Evolutionary conservation across 139 green algal genomes (phyloP).

Genomic region (Closterium sp.): DNA sequence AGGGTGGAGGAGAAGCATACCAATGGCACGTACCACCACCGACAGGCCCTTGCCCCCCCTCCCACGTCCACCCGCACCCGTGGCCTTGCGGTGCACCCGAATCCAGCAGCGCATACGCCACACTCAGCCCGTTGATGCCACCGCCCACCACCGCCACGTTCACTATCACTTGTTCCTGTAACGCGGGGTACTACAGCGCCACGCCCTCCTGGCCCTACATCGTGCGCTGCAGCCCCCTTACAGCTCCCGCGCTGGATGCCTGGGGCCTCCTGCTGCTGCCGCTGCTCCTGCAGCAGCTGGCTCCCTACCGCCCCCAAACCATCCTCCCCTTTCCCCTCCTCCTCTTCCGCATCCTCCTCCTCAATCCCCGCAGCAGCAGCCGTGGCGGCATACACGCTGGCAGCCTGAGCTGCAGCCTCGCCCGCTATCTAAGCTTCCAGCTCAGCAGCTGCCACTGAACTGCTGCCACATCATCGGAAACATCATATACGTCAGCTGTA

Average conservation of each 20-base stretch:
- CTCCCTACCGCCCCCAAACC: background rate
- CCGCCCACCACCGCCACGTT: conserved; percentile 43
- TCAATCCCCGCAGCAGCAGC: background rate
- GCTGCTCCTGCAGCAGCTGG: background rate
- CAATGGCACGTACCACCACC: conserved; percentile 28
- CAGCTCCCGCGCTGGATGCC: background rate
- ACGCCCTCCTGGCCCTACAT: conserved; percentile 34
- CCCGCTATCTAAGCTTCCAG: background rate
- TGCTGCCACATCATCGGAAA: background rate
- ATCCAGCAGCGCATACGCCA: conserved; percentile 28
- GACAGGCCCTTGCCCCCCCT: conserved; percentile 4
- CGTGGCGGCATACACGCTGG: background rate
- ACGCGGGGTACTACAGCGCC: background rate
- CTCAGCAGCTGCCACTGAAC: background rate
- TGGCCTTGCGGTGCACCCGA: background rate
- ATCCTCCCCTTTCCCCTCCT: background rate
- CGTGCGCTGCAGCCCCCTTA: conserved; percentile 12
- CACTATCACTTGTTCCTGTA: background rate
- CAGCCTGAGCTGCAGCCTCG: background rate
- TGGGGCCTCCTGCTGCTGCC: background rate
- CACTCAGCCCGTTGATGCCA: conserved; percentile 36
- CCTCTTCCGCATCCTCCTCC: background rate
- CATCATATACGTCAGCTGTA: background rate
- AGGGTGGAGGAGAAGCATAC: too few species aligned
- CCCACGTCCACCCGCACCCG: background rate